Conservation (phyloP, 768 basidiomycete species). For the Hortiboletus flavorubellus region DNA sequence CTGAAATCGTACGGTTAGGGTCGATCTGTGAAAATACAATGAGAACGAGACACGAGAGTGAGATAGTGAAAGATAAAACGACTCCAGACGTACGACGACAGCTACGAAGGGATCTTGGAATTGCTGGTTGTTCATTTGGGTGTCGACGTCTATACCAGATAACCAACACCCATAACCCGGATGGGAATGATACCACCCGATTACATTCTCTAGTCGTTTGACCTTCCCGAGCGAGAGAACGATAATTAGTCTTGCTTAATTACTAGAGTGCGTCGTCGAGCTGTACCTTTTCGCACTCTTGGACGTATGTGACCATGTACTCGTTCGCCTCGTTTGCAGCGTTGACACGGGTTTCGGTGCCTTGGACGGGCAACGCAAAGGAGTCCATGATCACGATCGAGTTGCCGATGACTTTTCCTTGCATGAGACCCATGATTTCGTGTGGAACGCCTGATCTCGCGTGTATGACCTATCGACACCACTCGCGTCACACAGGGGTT, state of each 20-base stretch:
- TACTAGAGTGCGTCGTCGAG: background rate
- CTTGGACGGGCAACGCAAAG: slow-evolving; percentile 97
- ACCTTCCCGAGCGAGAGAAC: slow-evolving; percentile 38
- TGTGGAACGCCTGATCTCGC: slow-evolving; percentile 95
- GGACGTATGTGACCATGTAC: slow-evolving; percentile 95
- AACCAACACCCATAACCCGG: slow-evolving; percentile 99
- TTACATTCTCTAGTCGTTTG: slow-evolving; percentile 88
- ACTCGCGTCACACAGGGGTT: background rate
- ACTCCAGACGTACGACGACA: slow-evolving; percentile 68
- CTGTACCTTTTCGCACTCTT: slow-evolving; percentile 73
- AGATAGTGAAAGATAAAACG: background rate
- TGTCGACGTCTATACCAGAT: slow-evolving; percentile 93
- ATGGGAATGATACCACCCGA: slow-evolving; percentile 99
- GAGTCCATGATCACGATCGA: slow-evolving; percentile 89
- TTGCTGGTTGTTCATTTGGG: slow-evolving; percentile 92
- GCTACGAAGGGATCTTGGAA: slow-evolving; percentile 97
- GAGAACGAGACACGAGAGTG: background rate
- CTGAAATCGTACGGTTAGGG: slow-evolving; percentile 96
- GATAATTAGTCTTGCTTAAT: background rate
- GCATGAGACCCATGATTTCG: slow-evolving; percentile 99
- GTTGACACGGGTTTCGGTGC: slow-evolving; percentile 97
- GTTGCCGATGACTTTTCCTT: slow-evolving; percentile 85
- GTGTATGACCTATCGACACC: slow-evolving; percentile 77
- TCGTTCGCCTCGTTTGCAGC: slow-evolving; percentile 94
- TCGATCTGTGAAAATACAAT: slow-evolving; percentile 62